Conservation (phyloP, 2,329 filamentous ascomycete species). For the Chrysoporthe deuterocubensis region DNA sequence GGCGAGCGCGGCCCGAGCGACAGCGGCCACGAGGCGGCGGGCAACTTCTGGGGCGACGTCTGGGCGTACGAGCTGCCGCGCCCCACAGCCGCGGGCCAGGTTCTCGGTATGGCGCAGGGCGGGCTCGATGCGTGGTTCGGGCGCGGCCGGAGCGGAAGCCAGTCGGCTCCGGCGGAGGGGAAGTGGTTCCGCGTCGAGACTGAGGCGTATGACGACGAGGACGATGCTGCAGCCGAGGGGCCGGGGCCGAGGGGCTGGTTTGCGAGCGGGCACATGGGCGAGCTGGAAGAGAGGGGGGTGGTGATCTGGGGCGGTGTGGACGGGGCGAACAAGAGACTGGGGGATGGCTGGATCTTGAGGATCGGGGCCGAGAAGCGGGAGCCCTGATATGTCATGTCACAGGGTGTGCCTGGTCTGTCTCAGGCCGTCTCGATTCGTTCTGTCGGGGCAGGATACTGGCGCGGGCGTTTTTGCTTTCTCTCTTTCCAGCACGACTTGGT, state of each 20-base stretch:
- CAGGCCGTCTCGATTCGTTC: background rate
- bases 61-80: conserved; percentile 68
- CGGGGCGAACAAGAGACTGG: conserved; percentile 54
- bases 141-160: conserved; percentile 20
- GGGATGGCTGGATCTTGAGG: conserved; percentile 68
- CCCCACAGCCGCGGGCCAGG: conserved; percentile 55
- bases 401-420: background rate
- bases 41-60: conserved; percentile 61
- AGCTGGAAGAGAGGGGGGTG: conserved; percentile 63
- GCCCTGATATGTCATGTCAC: conserved; percentile 7
- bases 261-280: conserved; percentile 58
- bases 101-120: conserved; percentile 59
- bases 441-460: background rate
- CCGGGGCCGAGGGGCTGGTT: conserved; percentile 62
- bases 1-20: conserved; percentile 58
- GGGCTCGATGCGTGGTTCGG: conserved; percentile 47
- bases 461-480: conserved; percentile 11
- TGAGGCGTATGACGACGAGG: conserved; percentile 56
- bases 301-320: conserved; percentile 65
- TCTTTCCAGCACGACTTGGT: background rate
- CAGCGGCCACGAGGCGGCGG: conserved; percentile 54
- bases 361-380: conserved; percentile 43
- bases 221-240: conserved; percentile 47
- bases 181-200: conserved; percentile 57
- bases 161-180: conserved; percentile 56